Evolutionary conservation across 1,139 yeast species (phyloP).

Genomic region (Sugiyamaella xylanicola): DNA sequence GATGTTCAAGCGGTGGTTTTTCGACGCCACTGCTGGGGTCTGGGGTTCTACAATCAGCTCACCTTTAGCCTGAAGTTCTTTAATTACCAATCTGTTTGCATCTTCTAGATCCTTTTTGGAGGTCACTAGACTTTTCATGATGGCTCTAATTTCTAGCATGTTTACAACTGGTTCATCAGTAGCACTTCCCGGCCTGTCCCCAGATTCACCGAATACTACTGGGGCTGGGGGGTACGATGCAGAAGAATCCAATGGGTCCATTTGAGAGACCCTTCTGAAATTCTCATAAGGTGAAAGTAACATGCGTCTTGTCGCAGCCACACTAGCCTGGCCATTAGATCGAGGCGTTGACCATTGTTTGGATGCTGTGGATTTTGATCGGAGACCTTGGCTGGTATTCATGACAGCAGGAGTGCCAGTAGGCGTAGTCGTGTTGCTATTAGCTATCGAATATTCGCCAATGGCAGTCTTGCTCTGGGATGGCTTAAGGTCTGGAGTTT

Average conservation of each 20-base stretch:
- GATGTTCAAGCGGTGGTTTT: constrained; percentile 32
- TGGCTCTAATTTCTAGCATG: constrained; percentile 26
- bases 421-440: background rate
- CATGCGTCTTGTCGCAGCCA: constrained; percentile 33
- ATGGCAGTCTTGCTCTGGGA: constrained; percentile 19
- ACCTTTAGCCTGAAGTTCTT: constrained; percentile 18
- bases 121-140: constrained; percentile 30
- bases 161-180: background rate
- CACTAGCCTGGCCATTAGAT: constrained; percentile 28
- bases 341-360: constrained; percentile 28
- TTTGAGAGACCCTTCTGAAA: constrained; percentile 22
- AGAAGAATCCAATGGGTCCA: background rate
- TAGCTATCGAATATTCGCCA: constrained; percentile 9
- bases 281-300: constrained; percentile 31
- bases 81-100: constrained; percentile 20
- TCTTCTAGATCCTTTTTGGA: constrained; percentile 25
- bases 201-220: background rate
- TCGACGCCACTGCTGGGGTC: constrained; percentile 37
- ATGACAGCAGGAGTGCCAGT: background rate
- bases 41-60: constrained; percentile 26
- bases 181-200: background rate
- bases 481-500: constrained; percentile 7
- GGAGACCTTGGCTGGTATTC: constrained; percentile 18
- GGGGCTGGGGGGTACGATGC: constrained; percentile 6
- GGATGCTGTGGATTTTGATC: constrained; percentile 32